Conservation (phyloP, 1,139 yeast species). For the Meyerozyma elateridarum region DNA sequence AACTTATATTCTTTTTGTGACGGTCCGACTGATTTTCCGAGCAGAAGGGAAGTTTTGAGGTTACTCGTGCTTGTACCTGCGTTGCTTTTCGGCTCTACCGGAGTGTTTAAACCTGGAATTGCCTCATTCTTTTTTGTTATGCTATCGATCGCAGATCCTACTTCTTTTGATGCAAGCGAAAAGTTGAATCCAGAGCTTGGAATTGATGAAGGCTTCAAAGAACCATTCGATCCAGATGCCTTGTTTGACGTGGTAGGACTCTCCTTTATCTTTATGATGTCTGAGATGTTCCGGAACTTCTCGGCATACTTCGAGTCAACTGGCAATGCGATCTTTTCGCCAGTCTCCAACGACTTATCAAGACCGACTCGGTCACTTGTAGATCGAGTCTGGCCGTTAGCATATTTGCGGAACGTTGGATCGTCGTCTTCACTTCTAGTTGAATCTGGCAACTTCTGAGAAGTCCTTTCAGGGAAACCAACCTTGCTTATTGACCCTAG, state of each 20-base stretch:
- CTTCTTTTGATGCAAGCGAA: conserved; percentile 24
- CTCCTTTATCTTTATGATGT: conserved; percentile 29
- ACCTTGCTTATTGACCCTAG: conserved; percentile 1
- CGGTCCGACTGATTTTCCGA: conserved; percentile 5
- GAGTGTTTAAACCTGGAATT: conserved; percentile 2
- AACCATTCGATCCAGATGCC: too few species aligned
- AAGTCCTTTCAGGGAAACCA: not conserved
- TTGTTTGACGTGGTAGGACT: conserved; percentile 7
- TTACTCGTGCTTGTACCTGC: conserved; percentile 3
- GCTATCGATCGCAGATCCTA: conserved; percentile 20
- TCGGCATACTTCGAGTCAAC: conserved; percentile 27
- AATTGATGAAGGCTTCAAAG: conserved; percentile 13
- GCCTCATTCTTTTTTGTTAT: conserved; percentile 14
- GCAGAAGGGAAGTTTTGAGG: conserved; percentile 11
- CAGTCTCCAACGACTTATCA: conserved; percentile 16
- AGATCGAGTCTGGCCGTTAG: conserved; percentile 6
- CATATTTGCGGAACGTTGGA: not conserved
- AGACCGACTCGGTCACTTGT: conserved; percentile 17
- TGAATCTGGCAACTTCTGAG: not conserved
- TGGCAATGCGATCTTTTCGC: conserved; percentile 15
- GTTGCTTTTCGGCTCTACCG: conserved; percentile 5
- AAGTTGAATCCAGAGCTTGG: conserved; percentile 41
- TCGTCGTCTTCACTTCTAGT: not conserved
- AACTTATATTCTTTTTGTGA: conserved; percentile 3
- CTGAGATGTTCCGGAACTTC: conserved; percentile 22